phyloP scores from a whole-genome alignment of 2,329 filamentous ascomycete genomes.

The Microdochium trichocladiopsis region DNA sequence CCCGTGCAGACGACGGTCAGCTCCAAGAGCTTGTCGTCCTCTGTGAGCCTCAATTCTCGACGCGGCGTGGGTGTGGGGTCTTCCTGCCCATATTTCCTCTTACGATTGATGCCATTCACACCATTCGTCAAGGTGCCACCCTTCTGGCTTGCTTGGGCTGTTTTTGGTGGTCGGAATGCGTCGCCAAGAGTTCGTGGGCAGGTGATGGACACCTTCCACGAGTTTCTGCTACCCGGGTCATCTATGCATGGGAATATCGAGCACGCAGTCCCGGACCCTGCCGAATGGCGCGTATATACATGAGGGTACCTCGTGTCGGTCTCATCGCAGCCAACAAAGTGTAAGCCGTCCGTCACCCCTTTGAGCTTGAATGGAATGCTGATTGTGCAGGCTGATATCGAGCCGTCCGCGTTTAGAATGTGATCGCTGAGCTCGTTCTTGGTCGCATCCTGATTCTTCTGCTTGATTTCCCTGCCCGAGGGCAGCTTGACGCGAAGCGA shows the following conservation, averaged over 20 bases:
- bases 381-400: conserved; percentile 38
- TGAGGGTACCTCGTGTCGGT: conserved; percentile 82
- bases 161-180: conserved; percentile 46
- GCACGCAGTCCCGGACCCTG: conserved; percentile 71
- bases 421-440: conserved; percentile 32
- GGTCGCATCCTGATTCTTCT: conserved; percentile 15
- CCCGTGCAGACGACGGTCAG: conserved; percentile 89
- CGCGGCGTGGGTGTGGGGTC: conserved; percentile 17
- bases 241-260: conserved; percentile 93
- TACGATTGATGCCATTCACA: conserved; percentile 21
- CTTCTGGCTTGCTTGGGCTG: conserved; percentile 24
- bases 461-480: conserved; percentile 24
- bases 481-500: conserved; percentile 36
- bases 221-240: conserved; percentile 70
- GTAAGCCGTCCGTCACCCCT: conserved; percentile 75
- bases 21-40: conserved; percentile 82
- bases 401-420: conserved; percentile 15
- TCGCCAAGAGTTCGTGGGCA: conserved; percentile 84
- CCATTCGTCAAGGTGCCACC: conserved; percentile 5
- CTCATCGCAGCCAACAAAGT: conserved; percentile 81
- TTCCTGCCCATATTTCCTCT: conserved; percentile 31
- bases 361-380: conserved; percentile 71
- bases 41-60: conserved; percentile 38
- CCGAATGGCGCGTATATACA: conserved; percentile 78
- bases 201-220: conserved; percentile 84